Conservation (phyloP, 2,329 filamentous ascomycete species). For the Cylindrodendrum hubeiense region DNA sequence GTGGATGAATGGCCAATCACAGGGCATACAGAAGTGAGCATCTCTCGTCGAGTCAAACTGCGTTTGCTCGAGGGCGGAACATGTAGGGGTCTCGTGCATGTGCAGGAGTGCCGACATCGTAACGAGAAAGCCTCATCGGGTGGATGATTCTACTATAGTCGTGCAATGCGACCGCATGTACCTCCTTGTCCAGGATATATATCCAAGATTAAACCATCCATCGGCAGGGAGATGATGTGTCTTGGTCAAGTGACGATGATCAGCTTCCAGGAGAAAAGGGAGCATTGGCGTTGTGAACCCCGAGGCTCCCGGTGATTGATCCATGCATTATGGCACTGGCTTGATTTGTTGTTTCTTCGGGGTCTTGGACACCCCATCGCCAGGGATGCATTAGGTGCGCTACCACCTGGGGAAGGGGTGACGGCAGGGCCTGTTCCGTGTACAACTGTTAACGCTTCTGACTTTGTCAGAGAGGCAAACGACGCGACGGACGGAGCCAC, state of each 20-base stretch:
- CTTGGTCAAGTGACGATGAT: conserved; percentile 9
- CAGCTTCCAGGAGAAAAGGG: background rate
- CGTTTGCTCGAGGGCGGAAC: conserved; percentile 28
- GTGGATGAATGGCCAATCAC: conserved; percentile 26
- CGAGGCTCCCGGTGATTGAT: conserved; percentile 3
- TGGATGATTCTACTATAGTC: conserved; percentile 6
- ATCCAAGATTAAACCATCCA: conserved; percentile 17
- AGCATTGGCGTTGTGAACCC: background rate
- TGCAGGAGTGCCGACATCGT: conserved; percentile 17
- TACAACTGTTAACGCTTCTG: conserved; percentile 19
- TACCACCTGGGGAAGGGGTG: conserved; percentile 2
- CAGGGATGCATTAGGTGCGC: background rate
- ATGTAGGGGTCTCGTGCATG: conserved; percentile 17
- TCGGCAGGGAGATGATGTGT: background rate
- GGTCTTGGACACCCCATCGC: background rate
- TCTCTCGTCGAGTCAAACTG: conserved; percentile 25
- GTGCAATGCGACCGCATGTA: conserved; percentile 10
- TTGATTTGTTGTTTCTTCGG: background rate
- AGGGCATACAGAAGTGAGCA: conserved; percentile 6
- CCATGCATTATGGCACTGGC: background rate
- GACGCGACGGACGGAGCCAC: conserved; percentile 6
- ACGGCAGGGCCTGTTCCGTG: conserved; percentile 11
- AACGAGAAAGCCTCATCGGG: conserved; percentile 22
- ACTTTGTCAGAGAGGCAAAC: conserved; percentile 23
- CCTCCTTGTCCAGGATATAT: background rate